Evolutionary conservation across 2,329 filamentous ascomycete genomes (phyloP).

Genomic region (Pseudocercospora macadamiae): DNA sequence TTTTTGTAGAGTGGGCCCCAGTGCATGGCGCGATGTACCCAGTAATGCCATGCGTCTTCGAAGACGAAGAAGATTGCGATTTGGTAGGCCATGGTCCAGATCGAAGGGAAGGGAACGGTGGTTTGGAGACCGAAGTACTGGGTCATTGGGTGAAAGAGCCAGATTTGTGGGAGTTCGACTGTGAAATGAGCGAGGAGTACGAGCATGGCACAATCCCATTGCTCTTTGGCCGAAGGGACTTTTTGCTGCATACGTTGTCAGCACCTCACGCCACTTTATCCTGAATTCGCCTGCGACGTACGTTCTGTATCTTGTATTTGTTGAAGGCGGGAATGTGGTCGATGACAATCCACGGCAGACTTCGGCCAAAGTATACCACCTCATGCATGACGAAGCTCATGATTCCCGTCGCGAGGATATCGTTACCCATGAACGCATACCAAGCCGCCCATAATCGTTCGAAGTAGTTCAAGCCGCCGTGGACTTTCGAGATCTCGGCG

Average conservation of each 20-base stretch:
- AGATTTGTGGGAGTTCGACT: constrained; percentile 97
- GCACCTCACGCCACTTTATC: constrained; percentile 18
- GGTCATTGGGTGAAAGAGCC: constrained; percentile 97
- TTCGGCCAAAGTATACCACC: constrained; percentile 88
- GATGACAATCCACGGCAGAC: constrained; percentile 88
- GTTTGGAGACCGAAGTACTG: constrained; percentile 89
- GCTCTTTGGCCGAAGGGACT: constrained; percentile 88
- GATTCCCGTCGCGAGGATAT: constrained; percentile 93
- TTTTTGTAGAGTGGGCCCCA: constrained; percentile 93
- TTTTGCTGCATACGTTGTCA: constrained; percentile 60
- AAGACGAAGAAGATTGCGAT: constrained; percentile 93
- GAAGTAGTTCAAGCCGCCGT: constrained; percentile 81
- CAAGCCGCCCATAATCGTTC: constrained; percentile 93
- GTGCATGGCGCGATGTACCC: constrained; percentile 89
- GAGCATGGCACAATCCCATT: constrained; percentile 90
- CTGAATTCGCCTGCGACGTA: constrained; percentile 46
- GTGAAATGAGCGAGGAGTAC: constrained; percentile 96
- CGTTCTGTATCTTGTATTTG: constrained; percentile 91
- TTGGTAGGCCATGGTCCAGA: constrained; percentile 86
- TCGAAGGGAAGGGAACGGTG: constrained; percentile 82
- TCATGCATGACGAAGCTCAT: constrained; percentile 98
- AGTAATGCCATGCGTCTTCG: constrained; percentile 99
- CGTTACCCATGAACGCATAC: constrained; percentile 99
- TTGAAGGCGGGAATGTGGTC: constrained; percentile 85
- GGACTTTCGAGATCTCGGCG: constrained; percentile 68